Conservation (phyloP, 192 early-diverging fungal species). For the Mortierella claussenii region DNA sequence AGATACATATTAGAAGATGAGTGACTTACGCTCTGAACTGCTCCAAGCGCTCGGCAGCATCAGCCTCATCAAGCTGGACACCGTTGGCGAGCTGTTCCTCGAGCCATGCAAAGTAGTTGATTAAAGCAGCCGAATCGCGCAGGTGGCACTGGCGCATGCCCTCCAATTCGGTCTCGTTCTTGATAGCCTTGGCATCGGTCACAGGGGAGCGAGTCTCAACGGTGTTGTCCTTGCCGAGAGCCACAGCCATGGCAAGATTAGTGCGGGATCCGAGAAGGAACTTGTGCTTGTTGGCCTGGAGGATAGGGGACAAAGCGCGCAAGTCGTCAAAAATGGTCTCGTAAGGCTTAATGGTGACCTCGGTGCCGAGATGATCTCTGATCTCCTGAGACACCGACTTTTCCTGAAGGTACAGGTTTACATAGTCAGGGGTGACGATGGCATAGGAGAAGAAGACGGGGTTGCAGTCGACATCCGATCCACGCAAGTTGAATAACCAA, state of each 20-base stretch:
- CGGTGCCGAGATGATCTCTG: constrained; percentile 65
- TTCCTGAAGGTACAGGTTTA: constrained; percentile 82
- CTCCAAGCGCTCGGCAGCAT: constrained; percentile 88
- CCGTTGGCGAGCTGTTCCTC: constrained; percentile 86
- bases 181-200: constrained; percentile 88
- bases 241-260: constrained; percentile 47
- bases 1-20: not conserved
- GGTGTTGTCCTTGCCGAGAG: constrained; percentile 59
- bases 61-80: constrained; percentile 82
- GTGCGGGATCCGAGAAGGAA: constrained; percentile 34
- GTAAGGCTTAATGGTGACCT: constrained; percentile 79
- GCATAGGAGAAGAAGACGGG: constrained; percentile 97
- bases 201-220: constrained; percentile 75
- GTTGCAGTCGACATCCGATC: constrained; percentile 95
- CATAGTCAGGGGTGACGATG: constrained; percentile 75
- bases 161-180: constrained; percentile 89
- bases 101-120: constrained; percentile 89
- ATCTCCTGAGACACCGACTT: constrained; percentile 74
- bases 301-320: constrained; percentile 35
- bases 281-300: constrained; percentile 54
- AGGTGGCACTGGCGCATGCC: constrained; percentile 94
- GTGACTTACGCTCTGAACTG: constrained; percentile 66
- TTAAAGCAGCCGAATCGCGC: constrained; percentile 89
- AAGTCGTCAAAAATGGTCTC: constrained; percentile 82
- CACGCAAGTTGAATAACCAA: constrained; percentile 97